phyloP scores from a whole-genome alignment of 495 filamentous ascomycete species.

The Penicillium subrubescens region DNA sequence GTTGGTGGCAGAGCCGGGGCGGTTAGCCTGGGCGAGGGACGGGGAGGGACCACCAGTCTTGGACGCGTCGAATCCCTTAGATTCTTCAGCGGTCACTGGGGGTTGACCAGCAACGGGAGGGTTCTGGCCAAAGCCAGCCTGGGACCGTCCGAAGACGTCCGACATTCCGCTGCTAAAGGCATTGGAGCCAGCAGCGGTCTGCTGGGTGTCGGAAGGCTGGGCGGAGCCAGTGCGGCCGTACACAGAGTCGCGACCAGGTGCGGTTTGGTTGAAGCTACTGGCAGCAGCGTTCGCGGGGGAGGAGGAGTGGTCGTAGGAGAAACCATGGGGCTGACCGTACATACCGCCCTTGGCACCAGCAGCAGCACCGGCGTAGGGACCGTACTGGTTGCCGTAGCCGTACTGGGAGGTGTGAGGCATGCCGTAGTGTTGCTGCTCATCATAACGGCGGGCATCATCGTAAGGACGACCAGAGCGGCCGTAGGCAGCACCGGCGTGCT shows the following conservation, averaged over 20 bases:
- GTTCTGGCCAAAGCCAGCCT: slow-evolving; percentile 67
- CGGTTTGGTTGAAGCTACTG: slow-evolving; percentile 67
- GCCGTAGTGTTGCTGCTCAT: slow-evolving; percentile 47
- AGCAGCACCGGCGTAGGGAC: slow-evolving; percentile 59
- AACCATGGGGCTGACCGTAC: slow-evolving; percentile 79
- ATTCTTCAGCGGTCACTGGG: slow-evolving; percentile 62
- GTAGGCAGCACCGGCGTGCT: slow-evolving; percentile 45
- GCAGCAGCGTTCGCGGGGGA: slow-evolving; percentile 67
- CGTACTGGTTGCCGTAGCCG: slow-evolving; percentile 70
- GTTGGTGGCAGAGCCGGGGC: slow-evolving; percentile 85
- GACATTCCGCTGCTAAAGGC: slow-evolving; percentile 71
- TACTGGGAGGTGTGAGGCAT: slow-evolving; percentile 61
- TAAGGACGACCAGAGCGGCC: slow-evolving; percentile 57
- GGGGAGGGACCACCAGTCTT: slow-evolving; percentile 83
- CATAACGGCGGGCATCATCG: slow-evolving; percentile 57
- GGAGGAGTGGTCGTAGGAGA: slow-evolving; percentile 78
- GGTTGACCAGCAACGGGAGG: slow-evolving; percentile 68
- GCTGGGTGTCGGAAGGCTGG: slow-evolving; percentile 70
- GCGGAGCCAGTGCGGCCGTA: slow-evolving; percentile 77
- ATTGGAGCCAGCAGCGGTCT: slow-evolving; percentile 56
- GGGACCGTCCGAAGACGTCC: slow-evolving; percentile 75
- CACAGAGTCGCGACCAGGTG: slow-evolving; percentile 70
- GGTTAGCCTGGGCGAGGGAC: slow-evolving; percentile 73
- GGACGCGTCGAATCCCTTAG: slow-evolving; percentile 76
- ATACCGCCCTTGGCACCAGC: slow-evolving; percentile 65